Evolutionary conservation across 768 basidiomycete species (phyloP), one percentile per base, ranked within the genome.

Genomic region (Suillus subaureus): DNA sequence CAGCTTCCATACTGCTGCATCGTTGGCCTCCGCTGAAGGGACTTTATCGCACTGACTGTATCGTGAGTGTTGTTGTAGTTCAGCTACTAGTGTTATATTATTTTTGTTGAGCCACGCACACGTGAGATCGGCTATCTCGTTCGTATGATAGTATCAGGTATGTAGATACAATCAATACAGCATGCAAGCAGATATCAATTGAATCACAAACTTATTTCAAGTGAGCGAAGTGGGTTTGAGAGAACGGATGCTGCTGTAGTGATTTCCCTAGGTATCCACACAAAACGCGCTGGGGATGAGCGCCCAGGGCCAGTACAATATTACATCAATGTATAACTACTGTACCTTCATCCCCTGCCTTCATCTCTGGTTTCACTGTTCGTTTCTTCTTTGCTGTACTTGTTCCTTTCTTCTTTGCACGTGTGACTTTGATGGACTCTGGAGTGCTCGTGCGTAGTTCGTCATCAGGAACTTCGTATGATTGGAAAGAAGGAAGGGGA

Each of bases 401-500:
- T 16, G 75, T 64, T 4, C 71, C 77, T 75, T 83, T 84, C 79
- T 92, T 93, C 81, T 91, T 94, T 13, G 85, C 78, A 49, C 90
- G 83, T 3, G 84, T 85, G 55, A 94, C 92, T 72, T 88, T 91
- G 74, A 94, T 92, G 1, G 91, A 85, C 51, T 92, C 89, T 18
- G 85, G 85, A 0, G 83, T 84, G 23, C 85, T 85, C 1, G 87
- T 82, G 45, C 82, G 82, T 28, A 86, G 78, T 31, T 81, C 76
- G 21, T 82, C 78, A 3, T 79, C 82, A 2, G 80, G 73, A 4
- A 82, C 80, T 56, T 88, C 87, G 68, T 90, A 90, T 31, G 81
- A 80, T 6, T 81, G 83, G 72, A 88, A 86, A 35, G 81, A 77
- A 45, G 72, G 65, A 28, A 77, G 64, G 62, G 75, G 74, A 60